Conservation (phyloP, 1,284 basidiomycete species). For the Cutaneotrichosporon cavernicola region DNA sequence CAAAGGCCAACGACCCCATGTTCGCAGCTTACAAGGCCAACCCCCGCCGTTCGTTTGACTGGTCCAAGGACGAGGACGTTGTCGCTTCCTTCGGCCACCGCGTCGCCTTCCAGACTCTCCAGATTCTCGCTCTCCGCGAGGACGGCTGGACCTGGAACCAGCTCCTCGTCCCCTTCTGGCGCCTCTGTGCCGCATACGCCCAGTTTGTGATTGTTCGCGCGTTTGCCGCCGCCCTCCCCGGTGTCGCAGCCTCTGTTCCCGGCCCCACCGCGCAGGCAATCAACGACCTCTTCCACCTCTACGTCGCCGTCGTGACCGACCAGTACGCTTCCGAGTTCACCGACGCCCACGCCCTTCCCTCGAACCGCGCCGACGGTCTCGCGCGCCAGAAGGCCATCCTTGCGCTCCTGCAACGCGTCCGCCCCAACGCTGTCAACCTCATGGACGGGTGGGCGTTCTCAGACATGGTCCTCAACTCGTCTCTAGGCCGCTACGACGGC, state of each 20-base stretch:
- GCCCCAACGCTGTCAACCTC: slow-evolving; percentile 45
- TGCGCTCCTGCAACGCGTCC: slow-evolving; percentile 7
- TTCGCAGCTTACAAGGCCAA: slow-evolving; percentile 20
- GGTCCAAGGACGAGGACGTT: slow-evolving; percentile 57
- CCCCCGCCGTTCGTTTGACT: slow-evolving; percentile 57
- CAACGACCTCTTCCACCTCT: slow-evolving; percentile 51
- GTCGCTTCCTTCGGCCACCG: slow-evolving; percentile 57
- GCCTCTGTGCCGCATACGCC: slow-evolving; percentile 19
- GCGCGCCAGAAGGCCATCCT: slow-evolving; percentile 13
- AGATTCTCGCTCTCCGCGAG: slow-evolving; percentile 48
- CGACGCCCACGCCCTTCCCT: slow-evolving; percentile 54
- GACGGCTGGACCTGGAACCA: slow-evolving; percentile 39
- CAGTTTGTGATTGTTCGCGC: slow-evolving; percentile 19
- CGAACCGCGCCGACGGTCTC: slow-evolving; percentile 2
- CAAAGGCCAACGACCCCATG: slow-evolving; percentile 49
- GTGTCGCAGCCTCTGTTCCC: slow-evolving; percentile 5
- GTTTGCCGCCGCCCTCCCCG: slow-evolving; percentile 11
- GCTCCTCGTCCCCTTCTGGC: slow-evolving; percentile 25
- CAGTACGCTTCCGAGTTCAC: slow-evolving; percentile 56
- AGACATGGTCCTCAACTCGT: slow-evolving; percentile 61
- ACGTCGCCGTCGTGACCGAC: slow-evolving; percentile 54
- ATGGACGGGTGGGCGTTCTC: slow-evolving; percentile 58
- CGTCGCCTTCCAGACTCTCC: slow-evolving; percentile 40
- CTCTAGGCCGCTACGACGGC: slow-evolving; percentile 57
- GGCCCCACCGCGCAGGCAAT: slow-evolving; percentile 10